These are phyloP conservation scores for Malbranchea zuffiana DNA, from an alignment of 2,329 filamentous ascomycete genomes.

Conservation along the genomic window DNA sequence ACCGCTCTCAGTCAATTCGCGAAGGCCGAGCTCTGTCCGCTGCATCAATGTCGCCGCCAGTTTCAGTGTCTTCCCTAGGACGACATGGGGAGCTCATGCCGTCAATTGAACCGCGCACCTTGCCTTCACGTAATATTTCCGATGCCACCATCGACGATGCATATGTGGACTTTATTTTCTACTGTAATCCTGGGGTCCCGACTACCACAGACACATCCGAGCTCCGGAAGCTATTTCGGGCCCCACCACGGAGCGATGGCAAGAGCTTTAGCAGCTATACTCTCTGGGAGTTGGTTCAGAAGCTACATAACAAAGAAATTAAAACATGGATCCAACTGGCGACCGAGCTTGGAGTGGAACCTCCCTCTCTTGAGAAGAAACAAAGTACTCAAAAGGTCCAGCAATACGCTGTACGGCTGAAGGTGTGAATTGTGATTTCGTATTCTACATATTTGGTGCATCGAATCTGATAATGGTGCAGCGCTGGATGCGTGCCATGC, in stretches of 20 bases:
- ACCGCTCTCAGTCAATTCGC: slow-evolving; percentile 21
- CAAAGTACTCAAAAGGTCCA: slow-evolving; percentile 89
- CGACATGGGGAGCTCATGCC: slow-evolving; percentile 19
- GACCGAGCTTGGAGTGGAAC: slow-evolving; percentile 76
- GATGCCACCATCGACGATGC: slow-evolving; percentile 65
- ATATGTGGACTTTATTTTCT: slow-evolving; percentile 75
- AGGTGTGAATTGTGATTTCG: slow-evolving; percentile 46
- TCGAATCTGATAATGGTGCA: slow-evolving; percentile 24
- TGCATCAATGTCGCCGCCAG: slow-evolving; percentile 32
- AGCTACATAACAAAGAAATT: slow-evolving; percentile 70
- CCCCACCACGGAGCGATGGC: slow-evolving; percentile 73
- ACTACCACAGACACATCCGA: slow-evolving; percentile 57
- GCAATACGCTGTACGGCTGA: slow-evolving; percentile 84
- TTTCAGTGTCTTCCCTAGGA: slow-evolving; percentile 21
- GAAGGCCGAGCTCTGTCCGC: slow-evolving; percentile 24
- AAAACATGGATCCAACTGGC: slow-evolving; percentile 89
- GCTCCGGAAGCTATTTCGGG: slow-evolving; percentile 64
- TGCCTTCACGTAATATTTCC: slow-evolving; percentile 59
- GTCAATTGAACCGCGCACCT: slow-evolving; percentile 34
- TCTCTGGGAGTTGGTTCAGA: slow-evolving; percentile 66
- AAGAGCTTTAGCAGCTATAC: slow-evolving; percentile 71
- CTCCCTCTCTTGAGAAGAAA: slow-evolving; percentile 67
- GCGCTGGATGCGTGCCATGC: slow-evolving; percentile 97
- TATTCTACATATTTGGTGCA: slow-evolving; percentile 9
- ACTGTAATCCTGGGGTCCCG: slow-evolving; percentile 76